Evolutionary conservation across 306 rosid species (phyloP).

Genomic region (Mimosa bimucronata): DNA sequence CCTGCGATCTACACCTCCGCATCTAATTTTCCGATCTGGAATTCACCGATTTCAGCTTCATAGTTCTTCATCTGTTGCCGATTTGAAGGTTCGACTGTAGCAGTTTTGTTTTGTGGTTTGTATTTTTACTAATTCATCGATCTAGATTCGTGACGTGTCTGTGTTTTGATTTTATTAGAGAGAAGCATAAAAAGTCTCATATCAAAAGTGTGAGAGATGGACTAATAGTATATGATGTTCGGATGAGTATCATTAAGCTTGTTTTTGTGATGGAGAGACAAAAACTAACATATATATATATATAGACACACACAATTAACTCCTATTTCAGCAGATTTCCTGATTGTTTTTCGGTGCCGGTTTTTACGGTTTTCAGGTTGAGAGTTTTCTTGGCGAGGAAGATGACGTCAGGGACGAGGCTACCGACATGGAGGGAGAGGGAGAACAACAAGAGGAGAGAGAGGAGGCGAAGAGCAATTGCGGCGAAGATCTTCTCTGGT

Average conservation of each 20-base stretch:
- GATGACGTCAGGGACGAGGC: conserved; percentile 82
- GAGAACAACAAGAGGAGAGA: conserved; percentile 90
- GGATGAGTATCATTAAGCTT: too few relatives aligned
- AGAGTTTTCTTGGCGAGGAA: conserved; percentile 22
- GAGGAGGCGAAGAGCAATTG: conserved; percentile 77
- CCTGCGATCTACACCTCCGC: background rate
- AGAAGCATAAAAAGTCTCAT: too few relatives aligned
- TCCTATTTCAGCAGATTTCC: too few relatives aligned
- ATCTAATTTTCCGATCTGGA: background rate
- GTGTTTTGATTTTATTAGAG: background rate
- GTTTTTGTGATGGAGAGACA: too few relatives aligned
- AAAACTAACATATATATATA: too few relatives aligned
- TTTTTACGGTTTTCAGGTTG: background rate
- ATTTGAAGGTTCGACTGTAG: background rate
- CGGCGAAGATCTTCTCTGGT: conserved; percentile 85
- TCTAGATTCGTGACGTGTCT: background rate
- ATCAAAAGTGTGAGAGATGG: too few relatives aligned
- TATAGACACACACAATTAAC: too few relatives aligned
- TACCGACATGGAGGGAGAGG: conserved; percentile 89
- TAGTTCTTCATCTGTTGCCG: background rate
- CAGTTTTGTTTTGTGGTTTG: background rate
- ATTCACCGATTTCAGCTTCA: background rate
- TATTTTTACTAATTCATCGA: background rate
- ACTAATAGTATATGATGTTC: too few relatives aligned
- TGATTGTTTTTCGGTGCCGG: too few relatives aligned